Conservation (phyloP, 2,329 filamentous ascomycete species). For the Exserohilum turcica region DNA sequence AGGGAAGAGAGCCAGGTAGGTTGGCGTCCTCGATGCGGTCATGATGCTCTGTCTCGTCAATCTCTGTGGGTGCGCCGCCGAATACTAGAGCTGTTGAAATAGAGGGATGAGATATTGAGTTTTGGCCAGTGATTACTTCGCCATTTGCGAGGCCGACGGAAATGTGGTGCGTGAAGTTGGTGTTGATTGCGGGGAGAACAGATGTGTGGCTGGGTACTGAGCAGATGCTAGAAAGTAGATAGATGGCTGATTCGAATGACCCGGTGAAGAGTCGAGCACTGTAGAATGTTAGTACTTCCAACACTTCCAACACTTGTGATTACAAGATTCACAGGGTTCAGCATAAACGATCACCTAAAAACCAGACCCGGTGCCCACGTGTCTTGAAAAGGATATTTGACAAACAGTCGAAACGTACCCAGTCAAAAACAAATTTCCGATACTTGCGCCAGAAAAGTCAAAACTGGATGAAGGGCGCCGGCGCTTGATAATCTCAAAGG, state of each 20-base stretch:
- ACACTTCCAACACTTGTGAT: neutral
- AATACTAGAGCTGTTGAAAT: conserved; percentile 36
- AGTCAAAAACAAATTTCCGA: conserved; percentile 59
- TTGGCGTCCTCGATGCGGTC: conserved; percentile 79
- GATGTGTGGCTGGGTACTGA: conserved; percentile 76
- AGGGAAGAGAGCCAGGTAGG: conserved; percentile 78
- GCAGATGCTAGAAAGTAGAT: conserved; percentile 84
- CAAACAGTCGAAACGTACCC: conserved; percentile 45
- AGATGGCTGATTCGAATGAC: conserved; percentile 90
- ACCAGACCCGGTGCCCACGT: neutral
- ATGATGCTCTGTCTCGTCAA: conserved; percentile 58
- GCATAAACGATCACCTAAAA: neutral
- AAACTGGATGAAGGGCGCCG: conserved; percentile 54
- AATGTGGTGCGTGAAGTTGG: conserved; percentile 95
- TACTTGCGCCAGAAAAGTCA: conserved; percentile 57
- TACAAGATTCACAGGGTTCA: neutral
- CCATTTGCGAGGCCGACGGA: conserved; percentile 79
- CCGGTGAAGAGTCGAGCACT: conserved; percentile 90
- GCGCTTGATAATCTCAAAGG: conserved; percentile 57
- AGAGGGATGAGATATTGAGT: conserved; percentile 56
- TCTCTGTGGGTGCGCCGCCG: conserved; percentile 21
- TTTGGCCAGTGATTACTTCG: conserved; percentile 83
- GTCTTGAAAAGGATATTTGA: neutral
- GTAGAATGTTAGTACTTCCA: conserved; percentile 6
- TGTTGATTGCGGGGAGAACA: conserved; percentile 89